Evolutionary conservation across 2,329 filamentous ascomycete species (phyloP).

Genomic region (Macrophomina pseudophaseolina): DNA sequence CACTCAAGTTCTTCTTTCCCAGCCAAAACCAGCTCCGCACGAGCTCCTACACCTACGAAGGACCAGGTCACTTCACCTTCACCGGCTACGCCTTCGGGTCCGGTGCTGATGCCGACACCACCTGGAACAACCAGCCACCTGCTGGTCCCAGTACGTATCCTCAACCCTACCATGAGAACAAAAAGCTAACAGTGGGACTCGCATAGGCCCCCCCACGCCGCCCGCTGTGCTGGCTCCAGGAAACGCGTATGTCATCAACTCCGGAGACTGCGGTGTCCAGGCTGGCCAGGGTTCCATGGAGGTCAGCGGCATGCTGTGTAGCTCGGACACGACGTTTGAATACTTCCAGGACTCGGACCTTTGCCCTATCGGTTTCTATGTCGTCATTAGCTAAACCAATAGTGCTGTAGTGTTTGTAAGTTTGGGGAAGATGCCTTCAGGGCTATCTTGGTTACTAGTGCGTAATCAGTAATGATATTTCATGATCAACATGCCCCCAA

Average conservation of each 20-base stretch:
- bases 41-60: slow-evolving; percentile 28
- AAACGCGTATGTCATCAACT: slow-evolving; percentile 32
- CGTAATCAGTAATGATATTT: too few relatives aligned
- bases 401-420: too few relatives aligned
- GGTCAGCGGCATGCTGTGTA: slow-evolving; percentile 32
- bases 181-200: not conserved
- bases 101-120: slow-evolving; percentile 30
- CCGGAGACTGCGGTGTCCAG: slow-evolving; percentile 30
- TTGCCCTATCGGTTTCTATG: slow-evolving; percentile 34
- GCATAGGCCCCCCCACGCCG: slow-evolving; percentile 29
- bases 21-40: slow-evolving; percentile 27
- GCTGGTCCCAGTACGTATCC: slow-evolving; percentile 29
- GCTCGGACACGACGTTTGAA: slow-evolving; percentile 31
- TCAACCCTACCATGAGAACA: not conserved
- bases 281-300: slow-evolving; percentile 28
- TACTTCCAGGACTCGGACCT: slow-evolving; percentile 31
- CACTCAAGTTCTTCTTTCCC: slow-evolving; percentile 30
- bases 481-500: too few relatives aligned
- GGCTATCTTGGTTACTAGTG: too few relatives aligned
- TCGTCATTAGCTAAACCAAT: slow-evolving; percentile 28
- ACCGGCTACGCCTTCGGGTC: slow-evolving; percentile 31
- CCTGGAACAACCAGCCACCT: slow-evolving; percentile 32
- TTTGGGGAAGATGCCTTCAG: too few relatives aligned
- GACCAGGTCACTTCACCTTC: slow-evolving; percentile 32
- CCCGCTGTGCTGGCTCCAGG: slow-evolving; percentile 31